Base-by-base conservation (phyloP, 2,329 filamentous ascomycete genomes). In the Xylariaceae sp. region DNA sequence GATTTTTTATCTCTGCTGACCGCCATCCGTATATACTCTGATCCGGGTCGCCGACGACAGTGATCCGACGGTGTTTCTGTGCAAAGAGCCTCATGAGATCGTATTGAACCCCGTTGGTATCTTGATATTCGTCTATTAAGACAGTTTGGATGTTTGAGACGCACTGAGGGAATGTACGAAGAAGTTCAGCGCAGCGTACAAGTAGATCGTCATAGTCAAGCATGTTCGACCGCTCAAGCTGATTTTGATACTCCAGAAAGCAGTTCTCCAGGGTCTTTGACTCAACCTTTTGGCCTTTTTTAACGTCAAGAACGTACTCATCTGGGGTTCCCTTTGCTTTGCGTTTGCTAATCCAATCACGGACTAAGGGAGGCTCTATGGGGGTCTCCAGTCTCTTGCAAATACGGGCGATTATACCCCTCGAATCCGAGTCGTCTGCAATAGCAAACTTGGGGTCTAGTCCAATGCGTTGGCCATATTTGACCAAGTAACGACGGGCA, bases 21-120 rank as follows among this genome's bases (percentile, higher is more conserved):
- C 92, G 86, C 78, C 95, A 99, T 18, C 92, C 89, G 68, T 97
- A 99, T 53, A 99, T 99, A 68, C 92, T 96, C 71, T 99, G 92
- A 68, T 99, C 94, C 0, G 94, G 92, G 67, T 99, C 92, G 32
- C 92, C 94, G 4, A 99, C 94, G 55, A 96, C 89, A 0, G 92
- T 97, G 61, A 97, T 92, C n/a, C 84, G 80, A 52, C 83, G 80
- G 41, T 80, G 78, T 19, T 77, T 74, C 56, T 89, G 84, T 1
- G 92, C 89, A 64, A 99, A 86, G 0, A 96, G 78, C 58, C 82
- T 86, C 91, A 96, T 96, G 40, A 99, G 75, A 62, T 96, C 90
- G 65, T 95, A 97, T 70, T 99, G 92, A 4, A 96, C 86, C 18
- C 89, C 82, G 67, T 97, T 99, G 7, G 92, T 97, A 71, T 99